Conservation (phyloP, 2,329 filamentous ascomycete genomes). For the Nemania sp. region DNA sequence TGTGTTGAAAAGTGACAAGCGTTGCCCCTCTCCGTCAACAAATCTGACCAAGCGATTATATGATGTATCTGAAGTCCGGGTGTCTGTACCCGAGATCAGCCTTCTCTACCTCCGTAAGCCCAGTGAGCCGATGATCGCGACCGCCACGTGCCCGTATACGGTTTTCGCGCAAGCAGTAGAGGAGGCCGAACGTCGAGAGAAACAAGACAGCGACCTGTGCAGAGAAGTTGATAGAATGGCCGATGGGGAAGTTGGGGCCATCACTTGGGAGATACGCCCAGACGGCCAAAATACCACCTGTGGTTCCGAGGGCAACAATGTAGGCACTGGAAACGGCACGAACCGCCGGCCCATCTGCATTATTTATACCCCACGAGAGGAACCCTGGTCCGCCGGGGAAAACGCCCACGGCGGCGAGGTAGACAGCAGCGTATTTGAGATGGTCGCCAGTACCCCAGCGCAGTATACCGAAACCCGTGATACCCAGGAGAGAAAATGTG, state of each 20-base stretch:
- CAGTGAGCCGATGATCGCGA: constrained; percentile 53
- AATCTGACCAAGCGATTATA: constrained; percentile 27
- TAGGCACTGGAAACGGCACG: constrained; percentile 60
- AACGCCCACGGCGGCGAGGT: constrained; percentile 57
- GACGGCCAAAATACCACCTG: constrained; percentile 59
- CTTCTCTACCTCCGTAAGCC: constrained; percentile 50
- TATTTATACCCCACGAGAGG: constrained; percentile 62
- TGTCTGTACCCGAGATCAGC: constrained; percentile 55
- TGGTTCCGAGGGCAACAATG: constrained; percentile 57
- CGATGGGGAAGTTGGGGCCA: constrained; percentile 50
- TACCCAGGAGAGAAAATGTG: constrained; percentile 46
- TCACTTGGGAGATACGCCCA: constrained; percentile 57
- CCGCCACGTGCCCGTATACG: constrained; percentile 50
- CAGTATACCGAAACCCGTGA: constrained; percentile 56
- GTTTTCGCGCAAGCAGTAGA: constrained; percentile 59
- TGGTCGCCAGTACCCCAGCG: constrained; percentile 45
- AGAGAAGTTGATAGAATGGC: constrained; percentile 60
- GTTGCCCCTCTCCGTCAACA: too few relatives aligned
- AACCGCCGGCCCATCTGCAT: constrained; percentile 58
- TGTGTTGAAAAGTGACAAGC: too few relatives aligned
- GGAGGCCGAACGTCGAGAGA: constrained; percentile 52
- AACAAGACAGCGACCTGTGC: constrained; percentile 51
- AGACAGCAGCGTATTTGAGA: constrained; percentile 54
- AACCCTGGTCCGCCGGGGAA: constrained; percentile 63
- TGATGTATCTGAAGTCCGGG: constrained; percentile 60